Evolutionary conservation across 2,329 filamentous ascomycete genomes (phyloP).

Genomic region (Aspergillus sp.): DNA sequence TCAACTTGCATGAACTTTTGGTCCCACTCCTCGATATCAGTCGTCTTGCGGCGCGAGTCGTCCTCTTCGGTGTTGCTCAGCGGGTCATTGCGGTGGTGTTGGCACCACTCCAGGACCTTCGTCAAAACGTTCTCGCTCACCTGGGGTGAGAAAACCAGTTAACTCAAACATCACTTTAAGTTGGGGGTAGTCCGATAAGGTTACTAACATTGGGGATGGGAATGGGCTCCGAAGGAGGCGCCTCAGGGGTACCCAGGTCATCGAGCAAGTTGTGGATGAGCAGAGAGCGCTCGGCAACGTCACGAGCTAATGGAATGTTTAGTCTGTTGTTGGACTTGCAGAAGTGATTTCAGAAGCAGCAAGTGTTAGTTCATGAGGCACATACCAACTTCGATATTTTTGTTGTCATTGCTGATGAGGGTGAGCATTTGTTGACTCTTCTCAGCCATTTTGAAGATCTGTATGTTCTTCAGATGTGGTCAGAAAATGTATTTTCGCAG

Average conservation of each 20-base stretch:
- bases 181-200: background rate
- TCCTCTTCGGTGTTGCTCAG: constrained; percentile 79
- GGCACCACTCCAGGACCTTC: constrained; percentile 98
- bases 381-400: constrained; percentile 53
- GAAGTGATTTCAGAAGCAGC: background rate
- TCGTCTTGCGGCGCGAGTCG: constrained; percentile 95
- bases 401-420: constrained; percentile 23
- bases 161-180: background rate
- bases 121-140: constrained; percentile 90
- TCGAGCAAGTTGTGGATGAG: constrained; percentile 99
- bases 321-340: constrained; percentile 1
- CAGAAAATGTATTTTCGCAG: background rate
- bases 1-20: constrained; percentile 99
- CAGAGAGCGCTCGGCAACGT: constrained; percentile 85
- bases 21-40: constrained; percentile 99
- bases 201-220: constrained; percentile 64
- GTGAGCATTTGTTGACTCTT: constrained; percentile 6
- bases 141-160: constrained; percentile 39
- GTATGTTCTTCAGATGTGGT: background rate
- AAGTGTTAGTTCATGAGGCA: constrained; percentile 7
- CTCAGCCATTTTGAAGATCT: constrained; percentile 8
- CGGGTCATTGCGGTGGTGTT: constrained; percentile 89
- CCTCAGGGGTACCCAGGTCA: constrained; percentile 69
- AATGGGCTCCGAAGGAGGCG: constrained; percentile 50
- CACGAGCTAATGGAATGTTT: constrained; percentile 59